Conservation (phyloP, 495 filamentous ascomycete species). For the Neurospora africana region DNA sequence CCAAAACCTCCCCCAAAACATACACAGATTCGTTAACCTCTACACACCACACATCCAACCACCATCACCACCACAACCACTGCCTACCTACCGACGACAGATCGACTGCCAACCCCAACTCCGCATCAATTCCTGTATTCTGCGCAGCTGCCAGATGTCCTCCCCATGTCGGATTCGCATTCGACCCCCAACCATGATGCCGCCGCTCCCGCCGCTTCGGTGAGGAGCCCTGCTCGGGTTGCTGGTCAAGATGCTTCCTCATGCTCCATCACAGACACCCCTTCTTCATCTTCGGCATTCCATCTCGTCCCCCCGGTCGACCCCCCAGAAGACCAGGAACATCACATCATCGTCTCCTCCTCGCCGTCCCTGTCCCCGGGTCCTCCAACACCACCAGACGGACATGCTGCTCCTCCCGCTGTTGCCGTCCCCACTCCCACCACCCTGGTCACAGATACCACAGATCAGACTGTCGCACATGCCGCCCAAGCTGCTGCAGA, state of each 20-base stretch:
- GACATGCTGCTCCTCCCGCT: slow-evolving; percentile 12
- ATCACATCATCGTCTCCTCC: slow-evolving; percentile 15
- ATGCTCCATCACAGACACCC: background rate
- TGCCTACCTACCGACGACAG: background rate
- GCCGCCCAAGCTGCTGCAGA: slow-evolving; percentile 23
- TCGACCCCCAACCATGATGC: slow-evolving; percentile 36
- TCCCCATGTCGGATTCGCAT: slow-evolving; percentile 40
- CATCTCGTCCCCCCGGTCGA: slow-evolving; percentile 2
- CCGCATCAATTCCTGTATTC: background rate
- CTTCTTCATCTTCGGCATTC: background rate
- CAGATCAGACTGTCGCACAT: background rate
- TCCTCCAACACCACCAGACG: slow-evolving; percentile 1
- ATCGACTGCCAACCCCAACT: background rate
- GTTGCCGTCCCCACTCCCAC: slow-evolving; percentile 17
- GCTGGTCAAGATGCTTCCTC: slow-evolving; percentile 10
- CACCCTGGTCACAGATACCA: slow-evolving; percentile 14
- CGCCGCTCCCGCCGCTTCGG: slow-evolving; percentile 39
- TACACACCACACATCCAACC: background rate
- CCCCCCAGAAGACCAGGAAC: slow-evolving; percentile 9
- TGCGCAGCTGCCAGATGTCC: slow-evolving; percentile 32
- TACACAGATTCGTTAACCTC: no score
- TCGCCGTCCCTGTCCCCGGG: slow-evolving; percentile 1
- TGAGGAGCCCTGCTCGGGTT: slow-evolving; percentile 33
- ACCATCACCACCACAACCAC: background rate
- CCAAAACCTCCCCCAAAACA: background rate